Evolutionary conservation across 495 filamentous ascomycete genomes (phyloP).

Genomic region (Penicillium alfredii): DNA sequence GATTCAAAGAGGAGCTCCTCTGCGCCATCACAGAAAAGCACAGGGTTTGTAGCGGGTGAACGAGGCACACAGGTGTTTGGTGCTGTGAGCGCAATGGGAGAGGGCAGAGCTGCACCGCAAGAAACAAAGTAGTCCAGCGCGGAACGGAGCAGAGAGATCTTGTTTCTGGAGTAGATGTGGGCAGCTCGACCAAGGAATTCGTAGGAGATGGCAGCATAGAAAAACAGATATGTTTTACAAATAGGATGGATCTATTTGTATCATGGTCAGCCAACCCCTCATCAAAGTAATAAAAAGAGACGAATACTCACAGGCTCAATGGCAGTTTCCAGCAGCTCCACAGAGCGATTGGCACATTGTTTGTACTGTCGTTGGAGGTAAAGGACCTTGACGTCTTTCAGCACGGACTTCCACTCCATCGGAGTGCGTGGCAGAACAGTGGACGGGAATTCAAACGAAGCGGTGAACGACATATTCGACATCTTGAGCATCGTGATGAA

Average conservation of each 20-base stretch:
- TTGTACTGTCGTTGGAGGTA: slow-evolving; percentile 41
- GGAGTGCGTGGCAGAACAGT: slow-evolving; percentile 12
- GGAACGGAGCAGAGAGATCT: slow-evolving; percentile 28
- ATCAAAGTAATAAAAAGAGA: not conserved
- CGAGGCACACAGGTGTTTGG: no score
- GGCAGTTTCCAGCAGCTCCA: slow-evolving; percentile 23
- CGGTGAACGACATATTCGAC: slow-evolving; percentile 11
- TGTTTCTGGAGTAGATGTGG: slow-evolving; percentile 38
- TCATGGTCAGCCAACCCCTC: slow-evolving; percentile 2
- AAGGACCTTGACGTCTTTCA: slow-evolving; percentile 31
- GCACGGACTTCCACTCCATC: slow-evolving; percentile 29
- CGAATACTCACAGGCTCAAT: slow-evolving; percentile 23
- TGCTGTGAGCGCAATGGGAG: slow-evolving; percentile 6
- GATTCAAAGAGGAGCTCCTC: not conserved
- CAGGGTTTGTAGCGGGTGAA: no score
- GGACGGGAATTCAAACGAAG: slow-evolving; percentile 14
- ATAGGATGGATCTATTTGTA: slow-evolving; percentile 32
- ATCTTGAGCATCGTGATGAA: slow-evolving; percentile 17
- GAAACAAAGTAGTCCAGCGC: slow-evolving; percentile 29
- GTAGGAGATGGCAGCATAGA: slow-evolving; percentile 41
- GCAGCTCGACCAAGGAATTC: slow-evolving; percentile 37
- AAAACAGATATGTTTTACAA: slow-evolving; percentile 35
- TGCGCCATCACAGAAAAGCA: no score
- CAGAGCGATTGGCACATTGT: slow-evolving; percentile 34
- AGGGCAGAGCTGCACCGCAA: slow-evolving; percentile 20